phyloP scores from a whole-genome alignment of 805 yeast species.

The Teunomyces panamensis region DNA sequence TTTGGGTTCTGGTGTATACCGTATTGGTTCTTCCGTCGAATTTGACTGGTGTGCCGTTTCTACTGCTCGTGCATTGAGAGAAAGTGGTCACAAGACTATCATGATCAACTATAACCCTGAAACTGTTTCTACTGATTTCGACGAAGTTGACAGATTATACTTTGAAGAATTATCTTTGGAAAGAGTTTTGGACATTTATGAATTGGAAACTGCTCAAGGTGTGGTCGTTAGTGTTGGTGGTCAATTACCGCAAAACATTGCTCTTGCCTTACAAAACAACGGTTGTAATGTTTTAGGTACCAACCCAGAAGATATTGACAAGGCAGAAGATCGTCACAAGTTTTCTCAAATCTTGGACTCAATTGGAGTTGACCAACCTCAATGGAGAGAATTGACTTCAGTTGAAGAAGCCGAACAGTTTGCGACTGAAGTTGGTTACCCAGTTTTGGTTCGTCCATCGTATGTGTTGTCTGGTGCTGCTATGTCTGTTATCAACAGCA shows the following conservation, averaged over 20 bases:
- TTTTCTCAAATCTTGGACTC: constrained; percentile 92
- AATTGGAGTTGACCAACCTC: constrained; percentile 93
- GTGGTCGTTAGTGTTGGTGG: constrained; percentile 98
- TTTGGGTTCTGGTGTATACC: constrained; percentile 97
- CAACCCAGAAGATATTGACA: constrained; percentile 89
- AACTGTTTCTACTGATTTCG: constrained; percentile 97
- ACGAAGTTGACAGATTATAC: constrained; percentile 95
- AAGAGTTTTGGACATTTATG: constrained; percentile 96
- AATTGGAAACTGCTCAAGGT: constrained; percentile 83
- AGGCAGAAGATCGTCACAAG: constrained; percentile 98
- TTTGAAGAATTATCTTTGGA: constrained; percentile 94
- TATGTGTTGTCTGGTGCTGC: constrained; percentile 98
- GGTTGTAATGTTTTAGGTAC: constrained; percentile 94
- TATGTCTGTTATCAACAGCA: constrained; percentile 85
- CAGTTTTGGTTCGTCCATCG: constrained; percentile 96
- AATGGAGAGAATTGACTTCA: constrained; percentile 93
- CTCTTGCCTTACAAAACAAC: constrained; percentile 71
- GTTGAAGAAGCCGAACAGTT: constrained; percentile 79
- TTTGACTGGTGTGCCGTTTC: constrained; percentile 99
- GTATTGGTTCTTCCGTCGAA: constrained; percentile 98
- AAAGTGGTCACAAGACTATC: constrained; percentile 81
- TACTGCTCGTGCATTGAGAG: constrained; percentile 91
- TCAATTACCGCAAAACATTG: constrained; percentile 96
- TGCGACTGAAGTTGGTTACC: constrained; percentile 86
- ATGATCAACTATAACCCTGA: constrained; percentile 99